Base-by-base conservation (phyloP, 495 filamentous ascomycete species). In the Zalerion maritima region DNA sequence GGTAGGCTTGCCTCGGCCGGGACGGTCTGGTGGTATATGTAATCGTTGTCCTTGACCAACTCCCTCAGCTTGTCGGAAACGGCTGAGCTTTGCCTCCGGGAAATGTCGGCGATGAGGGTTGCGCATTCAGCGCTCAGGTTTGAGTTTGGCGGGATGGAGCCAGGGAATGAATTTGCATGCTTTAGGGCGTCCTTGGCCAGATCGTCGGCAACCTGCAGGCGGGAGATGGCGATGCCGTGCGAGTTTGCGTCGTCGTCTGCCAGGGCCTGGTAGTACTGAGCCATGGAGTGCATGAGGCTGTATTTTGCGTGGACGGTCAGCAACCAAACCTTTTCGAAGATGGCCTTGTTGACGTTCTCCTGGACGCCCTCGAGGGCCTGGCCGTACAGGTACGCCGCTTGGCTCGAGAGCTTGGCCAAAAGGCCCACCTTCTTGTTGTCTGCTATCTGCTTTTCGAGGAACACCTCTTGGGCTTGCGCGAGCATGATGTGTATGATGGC, bases 321-420 rank as follows among this genome's bases (percentile, higher is more conserved):
- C 35, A 85, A 56, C 89, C 89, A 97, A n/a, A 84, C 73, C 53
- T 85, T 91, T 55, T 97, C 89, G 44, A 97, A 97, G 16, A 94
- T 71, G 20, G 74, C 84, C 49, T 79, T 92, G 38, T 65, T 75
- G 12, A 92, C 85, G 50, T 93, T 92, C 30, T 94, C 91, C 45
- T 92, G 84, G 31, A 84, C 74, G 8, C 82, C 84, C 46, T 96
- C 89, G 2, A 73, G 62, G 6, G 81, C 84, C 47, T 96, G 86
- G 1, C 71, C 61, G 51, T 93, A 94, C 6, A 97, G 62, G 47
- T 80, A 83, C 2, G 74, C 81, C 0, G 91, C 76, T 43, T 97
- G 91, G 35, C 81, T 81, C 10, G 89, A 80, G 34, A 97, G 58
- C 49, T 97, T 97, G 6, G 91, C 89, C 28, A 96, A 55, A 30